Percentiles rank a stretch among this genome's conserved stretches.
phyloP scores from a whole-genome alignment of 2,329 filamentous ascomycete species.

The Diaporthe citriasiana region DNA sequence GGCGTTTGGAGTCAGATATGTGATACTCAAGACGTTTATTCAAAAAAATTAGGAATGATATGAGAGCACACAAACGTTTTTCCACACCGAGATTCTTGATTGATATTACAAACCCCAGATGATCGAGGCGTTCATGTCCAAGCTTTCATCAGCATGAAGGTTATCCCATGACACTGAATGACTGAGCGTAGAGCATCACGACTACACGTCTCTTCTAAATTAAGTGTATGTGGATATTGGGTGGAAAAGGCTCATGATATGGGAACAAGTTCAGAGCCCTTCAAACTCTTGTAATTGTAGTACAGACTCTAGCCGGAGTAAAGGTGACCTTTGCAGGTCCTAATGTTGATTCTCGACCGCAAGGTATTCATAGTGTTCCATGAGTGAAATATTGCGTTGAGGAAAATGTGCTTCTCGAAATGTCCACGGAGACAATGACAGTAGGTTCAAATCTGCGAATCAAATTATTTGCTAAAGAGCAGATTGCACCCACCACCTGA shows the following conservation, averaged over 20 bases:
- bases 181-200: not conserved
- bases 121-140: not conserved
- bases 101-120: not conserved
- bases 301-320: too few species aligned
- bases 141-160: not conserved
- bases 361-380: not conserved
- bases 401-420: not conserved
- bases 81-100: not conserved
- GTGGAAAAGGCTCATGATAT: too few species aligned
- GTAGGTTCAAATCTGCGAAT: not conserved
- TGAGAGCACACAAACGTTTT: not conserved
- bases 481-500: not conserved
- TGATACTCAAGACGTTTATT: slow-evolving; percentile 31
- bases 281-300: not conserved
- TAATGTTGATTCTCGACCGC: too few species aligned
- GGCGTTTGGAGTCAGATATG: slow-evolving; percentile 28
- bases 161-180: too few species aligned
- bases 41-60: not conserved
- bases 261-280: not conserved
- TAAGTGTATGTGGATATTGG: not conserved
- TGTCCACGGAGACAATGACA: too few species aligned
- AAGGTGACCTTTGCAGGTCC: not conserved
- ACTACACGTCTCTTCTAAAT: not conserved
- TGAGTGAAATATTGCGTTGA: not conserved
- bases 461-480: too few species aligned